Percentiles rank a stretch among this genome's conserved stretches.
Evolutionary conservation across 164 flowering plant genomes (phyloP).

Genomic region (Tetrastigma voinierianum): DNA sequence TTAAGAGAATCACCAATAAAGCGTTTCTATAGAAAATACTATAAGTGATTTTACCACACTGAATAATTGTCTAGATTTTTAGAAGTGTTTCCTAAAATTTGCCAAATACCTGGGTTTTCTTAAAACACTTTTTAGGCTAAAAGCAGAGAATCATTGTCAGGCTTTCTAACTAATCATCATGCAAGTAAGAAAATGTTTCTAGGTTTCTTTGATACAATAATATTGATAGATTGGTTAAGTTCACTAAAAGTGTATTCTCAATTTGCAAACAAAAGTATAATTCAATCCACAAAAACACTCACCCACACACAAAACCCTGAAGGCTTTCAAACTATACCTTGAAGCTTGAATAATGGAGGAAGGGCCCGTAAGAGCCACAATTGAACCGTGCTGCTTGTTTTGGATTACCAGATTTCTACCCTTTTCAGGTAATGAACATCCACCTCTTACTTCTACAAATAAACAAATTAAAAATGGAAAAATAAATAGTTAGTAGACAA

Average conservation of each 20-base stretch:
- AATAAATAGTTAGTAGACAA: not conserved
- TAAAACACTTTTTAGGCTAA: no score
- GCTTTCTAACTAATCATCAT: no score
- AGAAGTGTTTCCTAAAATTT: no score
- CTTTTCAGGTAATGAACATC: constrained; percentile 18
- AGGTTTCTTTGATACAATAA: no score
- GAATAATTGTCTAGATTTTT: no score
- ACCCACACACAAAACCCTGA: no score
- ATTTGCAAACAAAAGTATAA: not conserved
- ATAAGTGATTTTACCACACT: no score
- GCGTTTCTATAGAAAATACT: no score
- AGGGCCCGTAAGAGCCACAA: constrained; percentile 22
- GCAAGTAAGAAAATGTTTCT: no score
- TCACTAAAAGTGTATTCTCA: not conserved
- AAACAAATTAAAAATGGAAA: not conserved
- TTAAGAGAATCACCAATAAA: no score
- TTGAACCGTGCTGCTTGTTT: constrained; percentile 20
- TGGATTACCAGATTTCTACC: constrained; percentile 24
- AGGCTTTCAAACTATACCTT: constrained; percentile 30
- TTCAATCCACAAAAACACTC: not conserved
- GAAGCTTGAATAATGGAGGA: constrained; percentile 25
- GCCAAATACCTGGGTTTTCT: no score
- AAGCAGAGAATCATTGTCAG: no score
- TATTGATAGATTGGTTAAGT: not conserved
- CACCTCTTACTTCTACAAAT: constrained; percentile 22